phyloP scores from a whole-genome alignment of 1,284 basidiomycete genomes.

The Ganoderma sinense region DNA sequence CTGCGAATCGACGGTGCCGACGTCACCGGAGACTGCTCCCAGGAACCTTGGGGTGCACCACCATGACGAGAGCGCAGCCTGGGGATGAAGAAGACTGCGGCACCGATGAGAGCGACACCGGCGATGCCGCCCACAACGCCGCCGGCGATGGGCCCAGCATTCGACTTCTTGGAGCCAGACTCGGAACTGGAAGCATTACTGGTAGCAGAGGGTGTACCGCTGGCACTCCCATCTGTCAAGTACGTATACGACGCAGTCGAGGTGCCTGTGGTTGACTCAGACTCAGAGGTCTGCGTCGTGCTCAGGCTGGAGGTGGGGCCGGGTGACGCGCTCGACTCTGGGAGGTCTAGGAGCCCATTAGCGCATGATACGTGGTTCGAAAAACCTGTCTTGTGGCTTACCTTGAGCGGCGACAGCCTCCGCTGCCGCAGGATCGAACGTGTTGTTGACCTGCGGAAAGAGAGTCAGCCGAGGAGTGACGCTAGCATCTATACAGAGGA shows the following conservation, averaged over 20 bases:
- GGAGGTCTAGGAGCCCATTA: too few species aligned
- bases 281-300: background rate
- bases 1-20: conserved; percentile 9
- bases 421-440: background rate
- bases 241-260: background rate
- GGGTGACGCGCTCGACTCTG: too few species aligned
- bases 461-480: background rate
- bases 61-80: background rate
- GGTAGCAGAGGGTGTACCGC: background rate
- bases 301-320: too few species aligned
- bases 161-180: conserved; percentile 16
- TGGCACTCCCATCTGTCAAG: background rate
- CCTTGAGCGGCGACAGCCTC: too few species aligned
- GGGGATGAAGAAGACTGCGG: conserved; percentile 19
- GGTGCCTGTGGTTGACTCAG: background rate
- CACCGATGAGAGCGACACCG: conserved; percentile 9
- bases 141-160: conserved; percentile 21
- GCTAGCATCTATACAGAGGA: too few species aligned
- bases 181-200: background rate
- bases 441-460: conserved; percentile 3
- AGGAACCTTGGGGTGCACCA: background rate
- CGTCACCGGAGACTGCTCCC: conserved; percentile 11
- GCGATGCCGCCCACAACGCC: conserved; percentile 15
- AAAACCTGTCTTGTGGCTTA: too few species aligned
- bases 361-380: too few species aligned